Evolutionary conservation across 129 eudicot genomes (phyloP), one percentile per base, ranked within the genome.

Genomic region (Artemisia argyi): DNA sequence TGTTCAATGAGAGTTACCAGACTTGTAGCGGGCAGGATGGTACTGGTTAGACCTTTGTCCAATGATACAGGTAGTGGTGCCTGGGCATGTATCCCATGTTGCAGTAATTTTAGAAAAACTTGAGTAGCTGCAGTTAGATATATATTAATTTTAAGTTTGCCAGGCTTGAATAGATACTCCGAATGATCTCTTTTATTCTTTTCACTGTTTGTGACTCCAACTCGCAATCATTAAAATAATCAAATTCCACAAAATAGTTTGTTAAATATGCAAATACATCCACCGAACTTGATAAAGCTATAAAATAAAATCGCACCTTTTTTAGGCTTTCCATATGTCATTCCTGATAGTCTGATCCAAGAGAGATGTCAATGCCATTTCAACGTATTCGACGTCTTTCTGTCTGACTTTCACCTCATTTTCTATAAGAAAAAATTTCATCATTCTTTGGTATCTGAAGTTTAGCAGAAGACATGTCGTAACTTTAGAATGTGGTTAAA

Each of bases 251-350:
- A 3, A 22, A 59, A 48, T 11, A 48, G 28, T 19, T 69, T 17
- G 55, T 62, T 44, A 66, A 26, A 65, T 22, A 68, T 46, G 50
- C 55, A 17, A 56, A 14, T 30, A 60, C 58, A 30, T 20, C 50
- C 19, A 28, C 18, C 32, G 55, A 73, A 49, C 47, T 70, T 50
- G 58, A 30, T 24, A 46, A 68, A 22, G 53, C 53, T 55, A 65
- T 1, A 18, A 80, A 24, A 47, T 64, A 32, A 30, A 74, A 51
- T 11, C 85, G 63, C 52, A 93, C 98, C 91, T 85, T 87, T 61
- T 95, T 88, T 72, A 95, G 66, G 47, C 73, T 69, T 54, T 90
- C 99, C 99, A 95, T 88, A 73, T 61, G 81, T 35, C 80, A 95
- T 52, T 95, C 99, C 48, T 90, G 80, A 66, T 76, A 90, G 22